phyloP scores from a whole-genome alignment of 495 filamentous ascomycete genomes.

The Ascodesmis nigricans region DNA sequence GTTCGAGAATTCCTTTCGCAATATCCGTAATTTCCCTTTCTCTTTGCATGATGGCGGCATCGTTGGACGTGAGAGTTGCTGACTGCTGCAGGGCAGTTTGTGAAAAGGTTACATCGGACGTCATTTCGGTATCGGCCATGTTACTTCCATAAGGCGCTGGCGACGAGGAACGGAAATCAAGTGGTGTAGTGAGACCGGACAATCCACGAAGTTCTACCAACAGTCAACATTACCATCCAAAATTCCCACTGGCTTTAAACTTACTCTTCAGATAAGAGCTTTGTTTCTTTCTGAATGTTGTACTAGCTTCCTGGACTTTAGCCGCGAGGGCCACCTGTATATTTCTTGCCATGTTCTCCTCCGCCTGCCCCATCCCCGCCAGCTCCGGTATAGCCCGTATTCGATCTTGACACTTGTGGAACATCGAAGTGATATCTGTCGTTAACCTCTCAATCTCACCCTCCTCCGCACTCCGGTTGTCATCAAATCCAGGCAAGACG shows the following conservation, averaged over 20 bases:
- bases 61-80: slow-evolving; percentile 49
- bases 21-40: slow-evolving; percentile 97
- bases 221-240: slow-evolving; percentile 9
- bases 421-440: slow-evolving; percentile 65
- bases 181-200: slow-evolving; percentile 37
- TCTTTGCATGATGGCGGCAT: slow-evolving; percentile 68
- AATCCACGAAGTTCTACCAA: slow-evolving; percentile 65
- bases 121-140: slow-evolving; percentile 17
- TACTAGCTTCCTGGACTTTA: slow-evolving; percentile 79
- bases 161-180: slow-evolving; percentile 30
- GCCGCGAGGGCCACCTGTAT: slow-evolving; percentile 76
- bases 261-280: slow-evolving; percentile 85
- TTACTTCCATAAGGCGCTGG: slow-evolving; percentile 18
- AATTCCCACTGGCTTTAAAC: slow-evolving; percentile 8
- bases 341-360: slow-evolving; percentile 90
- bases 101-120: slow-evolving; percentile 69
- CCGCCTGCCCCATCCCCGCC: slow-evolving; percentile 41
- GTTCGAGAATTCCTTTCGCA: slow-evolving; percentile 88
- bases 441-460: slow-evolving; percentile 74
- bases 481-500: slow-evolving; percentile 86
- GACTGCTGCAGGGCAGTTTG: slow-evolving; percentile 62
- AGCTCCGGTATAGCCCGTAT: slow-evolving; percentile 62
- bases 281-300: slow-evolving; percentile 86
- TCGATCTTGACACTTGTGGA: slow-evolving; percentile 70
- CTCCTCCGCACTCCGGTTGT: slow-evolving; percentile 73